Evolutionary conservation across 129 eudicot species (phyloP), one percentile per base, ranked within the genome.

Genomic region (Lactuca sativa): DNA sequence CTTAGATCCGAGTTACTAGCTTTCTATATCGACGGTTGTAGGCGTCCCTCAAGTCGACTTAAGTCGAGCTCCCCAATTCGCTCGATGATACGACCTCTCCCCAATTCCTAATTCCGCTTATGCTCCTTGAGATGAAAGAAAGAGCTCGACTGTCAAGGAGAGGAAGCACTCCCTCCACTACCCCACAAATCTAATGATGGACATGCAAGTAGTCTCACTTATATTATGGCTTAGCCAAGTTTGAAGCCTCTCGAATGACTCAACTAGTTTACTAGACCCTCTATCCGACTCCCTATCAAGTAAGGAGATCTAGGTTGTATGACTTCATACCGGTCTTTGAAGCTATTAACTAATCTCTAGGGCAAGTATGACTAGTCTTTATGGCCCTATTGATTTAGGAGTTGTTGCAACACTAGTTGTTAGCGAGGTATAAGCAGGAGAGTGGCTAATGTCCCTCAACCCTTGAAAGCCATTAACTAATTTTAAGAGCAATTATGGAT

Each of bases 211-310:
- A 43, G 9, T 43, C 51, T 10, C 51, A 7, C 51, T 43, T 43
- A 43, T 43, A 7, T 43, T 3, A 43, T 2, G 9, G 51, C 51
- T 43, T 43, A 43, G 51, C 51, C 51, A 43, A n/a, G 51, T 44
- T 44, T 44, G 51, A 44, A 44, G 51, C 11, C 51, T 44, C 51
- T 44, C 51, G 6, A 44, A 44, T 36, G 21, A 15, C 44, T 36
- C 66, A 1, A 9, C 66, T 60, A 34, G 67, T 9, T 34, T 61
- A 62, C 49, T 38, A 33, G 31, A 16, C 49, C 32, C 52, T 62
- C 52, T 37, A 62, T 62, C 68, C 9, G 59, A 66, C 71, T 43
- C 58, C 14, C 70, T 48, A 66, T 66, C 58, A 66, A 25, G 58
- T 65, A 44, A 65, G 14, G 57, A 25, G 43, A 65, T 9, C 70